These are phyloP conservation scores for Monascus purpureus DNA, from an alignment of 495 filamentous ascomycete genomes.

Conservation along the genomic window DNA sequence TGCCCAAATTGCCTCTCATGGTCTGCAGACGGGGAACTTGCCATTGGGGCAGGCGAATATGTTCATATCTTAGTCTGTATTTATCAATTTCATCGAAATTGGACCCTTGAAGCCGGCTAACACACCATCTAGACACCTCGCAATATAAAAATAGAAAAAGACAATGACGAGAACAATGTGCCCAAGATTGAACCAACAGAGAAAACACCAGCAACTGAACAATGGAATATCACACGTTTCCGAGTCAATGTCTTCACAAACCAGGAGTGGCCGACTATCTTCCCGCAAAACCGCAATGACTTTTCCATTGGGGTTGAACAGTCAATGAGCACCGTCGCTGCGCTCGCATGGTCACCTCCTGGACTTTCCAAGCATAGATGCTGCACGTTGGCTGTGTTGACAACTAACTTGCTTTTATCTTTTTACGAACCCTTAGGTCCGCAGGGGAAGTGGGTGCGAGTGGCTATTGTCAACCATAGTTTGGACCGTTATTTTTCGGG, in stretches of 20 bases:
- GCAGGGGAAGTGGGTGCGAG: conserved; percentile 29
- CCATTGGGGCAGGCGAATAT: conserved; percentile 42
- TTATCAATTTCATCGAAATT: too few relatives aligned
- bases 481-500: conserved; percentile 12
- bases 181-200: conserved; percentile 2
- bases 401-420: conserved; percentile 39
- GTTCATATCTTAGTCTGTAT: conserved; percentile 39
- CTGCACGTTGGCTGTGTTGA: conserved; percentile 44
- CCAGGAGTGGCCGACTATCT: conserved; percentile 36
- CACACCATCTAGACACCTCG: not conserved
- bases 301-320: conserved; percentile 54
- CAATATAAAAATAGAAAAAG: too few relatives aligned
- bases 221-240: conserved; percentile 30
- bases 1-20: conserved; percentile 42
- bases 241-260: conserved; percentile 37
- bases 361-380: conserved; percentile 44
- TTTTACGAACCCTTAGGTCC: conserved; percentile 28
- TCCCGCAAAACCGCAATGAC: conserved; percentile 27
- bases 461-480: conserved; percentile 26
- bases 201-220: conserved; percentile 4
- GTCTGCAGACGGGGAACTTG: conserved; percentile 49
- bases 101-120: too few relatives aligned
- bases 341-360: conserved; percentile 46
- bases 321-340: conserved; percentile 36
- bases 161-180: not conserved